A percentile compares a stretch with the other conserved stretches of the same genome.
Evolutionary conservation across 2,329 filamentous ascomycete genomes (phyloP).

Genomic region (Fusarium pseudocircinatum): DNA sequence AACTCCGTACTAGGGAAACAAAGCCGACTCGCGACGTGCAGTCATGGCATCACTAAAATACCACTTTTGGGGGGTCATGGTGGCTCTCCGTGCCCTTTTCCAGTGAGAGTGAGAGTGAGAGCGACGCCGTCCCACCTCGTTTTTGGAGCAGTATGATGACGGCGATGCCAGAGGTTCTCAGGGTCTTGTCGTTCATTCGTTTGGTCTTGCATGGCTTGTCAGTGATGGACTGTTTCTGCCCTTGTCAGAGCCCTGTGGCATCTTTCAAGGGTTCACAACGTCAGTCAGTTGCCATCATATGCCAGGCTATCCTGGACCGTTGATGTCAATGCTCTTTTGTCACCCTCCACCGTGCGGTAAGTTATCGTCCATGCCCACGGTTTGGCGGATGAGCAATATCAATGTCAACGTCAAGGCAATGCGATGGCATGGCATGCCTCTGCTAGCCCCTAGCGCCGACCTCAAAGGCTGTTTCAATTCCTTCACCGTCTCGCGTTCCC

Average conservation of each 20-base stretch:
- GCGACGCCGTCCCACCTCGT: constrained; percentile 39
- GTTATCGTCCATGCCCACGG: constrained; percentile 4
- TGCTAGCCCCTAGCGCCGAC: constrained; percentile 32
- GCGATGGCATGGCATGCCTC: constrained; percentile 29
- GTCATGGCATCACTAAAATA: constrained; percentile 44
- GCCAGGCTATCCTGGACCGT: constrained; percentile 35
- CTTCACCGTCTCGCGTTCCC: constrained; percentile 46
- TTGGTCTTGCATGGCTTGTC: constrained; percentile 24
- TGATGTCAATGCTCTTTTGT: constrained; percentile 42
- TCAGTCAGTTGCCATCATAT: constrained; percentile 37
- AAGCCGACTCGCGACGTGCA: constrained; percentile 30
- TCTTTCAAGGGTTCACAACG: constrained; percentile 39
- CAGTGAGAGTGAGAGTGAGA: constrained; percentile 12
- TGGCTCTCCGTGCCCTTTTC: constrained; percentile 17
- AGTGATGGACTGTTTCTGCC: constrained; percentile 4
- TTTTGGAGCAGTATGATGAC: constrained; percentile 43
- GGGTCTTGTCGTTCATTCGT: constrained; percentile 28
- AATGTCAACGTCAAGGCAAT: constrained; percentile 12
- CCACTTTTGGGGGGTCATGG: constrained; percentile 31
- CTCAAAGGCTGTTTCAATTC: constrained; percentile 43
- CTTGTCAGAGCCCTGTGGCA: constrained; percentile 34
- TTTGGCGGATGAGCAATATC: constrained; percentile 11
- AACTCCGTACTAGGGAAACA: constrained; percentile 4
- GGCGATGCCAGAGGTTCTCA: constrained; percentile 35
- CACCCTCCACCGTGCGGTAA: constrained; percentile 28